Percentiles rank a stretch among this genome's conserved stretches.
Evolutionary conservation across 495 filamentous ascomycete species (phyloP).

Genomic region (Aspergillus haitiensis): DNA sequence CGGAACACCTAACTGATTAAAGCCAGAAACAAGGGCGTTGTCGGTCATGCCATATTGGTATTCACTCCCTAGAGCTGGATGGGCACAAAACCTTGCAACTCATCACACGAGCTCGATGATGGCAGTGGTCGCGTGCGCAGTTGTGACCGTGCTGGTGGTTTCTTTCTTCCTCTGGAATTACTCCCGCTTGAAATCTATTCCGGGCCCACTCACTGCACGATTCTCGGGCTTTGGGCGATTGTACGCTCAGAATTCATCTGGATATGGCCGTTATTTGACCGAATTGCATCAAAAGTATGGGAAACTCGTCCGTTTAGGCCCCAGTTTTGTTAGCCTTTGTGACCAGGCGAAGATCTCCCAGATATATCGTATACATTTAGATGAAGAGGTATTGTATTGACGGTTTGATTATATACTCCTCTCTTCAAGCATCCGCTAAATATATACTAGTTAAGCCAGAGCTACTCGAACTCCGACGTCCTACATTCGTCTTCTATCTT

Average conservation of each 20-base stretch:
- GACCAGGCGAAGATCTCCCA: slow-evolving; percentile 38
- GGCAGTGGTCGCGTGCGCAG: slow-evolving; percentile 14
- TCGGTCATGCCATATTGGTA: not conserved
- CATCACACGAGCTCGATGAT: not conserved
- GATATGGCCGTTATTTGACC: slow-evolving; percentile 14
- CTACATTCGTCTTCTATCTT: no score
- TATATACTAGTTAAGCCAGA: not conserved
- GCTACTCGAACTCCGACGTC: not conserved
- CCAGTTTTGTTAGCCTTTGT: slow-evolving; percentile 53
- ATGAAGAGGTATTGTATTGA: slow-evolving; percentile 4
- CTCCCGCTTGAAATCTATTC: slow-evolving; percentile 20
- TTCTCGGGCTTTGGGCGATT: slow-evolving; percentile 20
- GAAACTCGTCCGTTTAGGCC: slow-evolving; percentile 56
- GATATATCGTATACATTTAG: not conserved
- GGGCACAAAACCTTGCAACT: not conserved
- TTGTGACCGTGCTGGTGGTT: slow-evolving; percentile 8
- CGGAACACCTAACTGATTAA: not conserved
- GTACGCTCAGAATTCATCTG: slow-evolving; percentile 6
- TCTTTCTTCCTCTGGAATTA: slow-evolving; percentile 18
- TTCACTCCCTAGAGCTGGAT: not conserved
- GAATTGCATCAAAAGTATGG: slow-evolving; percentile 54
- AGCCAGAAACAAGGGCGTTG: not conserved
- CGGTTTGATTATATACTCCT: not conserved
- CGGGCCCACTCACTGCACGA: slow-evolving; percentile 20
- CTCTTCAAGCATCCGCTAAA: not conserved